Evolutionary conservation across 148 eudicot genomes (phyloP), one percentile per base, ranked within the genome.

Genomic region (Diospyros lotus): DNA sequence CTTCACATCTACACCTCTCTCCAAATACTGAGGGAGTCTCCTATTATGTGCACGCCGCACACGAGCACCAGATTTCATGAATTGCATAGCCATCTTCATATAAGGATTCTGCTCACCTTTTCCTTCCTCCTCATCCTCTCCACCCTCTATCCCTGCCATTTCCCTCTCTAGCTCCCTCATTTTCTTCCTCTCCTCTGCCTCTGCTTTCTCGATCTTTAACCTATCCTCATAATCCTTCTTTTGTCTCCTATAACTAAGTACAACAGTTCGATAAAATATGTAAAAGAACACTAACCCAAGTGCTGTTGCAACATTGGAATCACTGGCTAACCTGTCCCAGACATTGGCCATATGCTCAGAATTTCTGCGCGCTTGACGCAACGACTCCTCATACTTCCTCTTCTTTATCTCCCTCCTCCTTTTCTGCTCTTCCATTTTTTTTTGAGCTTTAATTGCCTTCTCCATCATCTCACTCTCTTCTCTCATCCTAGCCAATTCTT

Each of bases 21-120:
- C 97, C 76, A 91, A 73, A 76, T 84, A 94, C 64, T 94, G 94
- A 10, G 98, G 94, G 56, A 86, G 81, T 69, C 86, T 90, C 78
- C 63, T 82, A 55, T 63, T 80, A 11, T 73, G 83, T 43, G 87
- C 93, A 51, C 89, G 83, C 38, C 91, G 86, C 77, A 91, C 93
- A 79, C 97, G 98, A 62, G 98, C 97, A 81, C 98, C 98, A 58
- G 95, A 91, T 78, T 77, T 90, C 97, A 91, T 91, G 81, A 94
- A 94, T 38, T 94, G 89, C 76, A 62, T 77, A 61, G 98, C 98
- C 93, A 84, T 88, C 81, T 91, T 88, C 90, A 88, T 85, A 64
- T 87, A 80, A 59, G 89, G 83, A 80, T 91, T 85, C 9, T 88
- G 64, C 75, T 89, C 91, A 28, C 87, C 86, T 15, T 76, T 83